These are phyloP conservation scores for Diaporthe amygdali DNA, from an alignment of 2,329 filamentous ascomycete species.

Conservation along the genomic window DNA sequence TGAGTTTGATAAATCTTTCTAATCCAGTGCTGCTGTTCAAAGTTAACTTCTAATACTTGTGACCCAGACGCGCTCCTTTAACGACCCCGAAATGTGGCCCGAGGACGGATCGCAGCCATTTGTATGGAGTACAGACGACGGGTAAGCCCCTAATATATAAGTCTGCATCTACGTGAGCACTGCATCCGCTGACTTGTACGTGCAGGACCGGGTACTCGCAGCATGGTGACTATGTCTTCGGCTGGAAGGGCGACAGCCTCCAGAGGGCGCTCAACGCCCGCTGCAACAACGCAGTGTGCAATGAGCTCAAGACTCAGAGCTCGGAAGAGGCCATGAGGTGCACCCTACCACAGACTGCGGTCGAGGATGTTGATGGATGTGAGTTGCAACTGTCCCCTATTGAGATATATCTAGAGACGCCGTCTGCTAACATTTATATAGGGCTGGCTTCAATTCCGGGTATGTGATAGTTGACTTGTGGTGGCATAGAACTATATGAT, in stretches of 20 bases:
- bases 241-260: conserved; percentile 40
- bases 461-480: not conserved
- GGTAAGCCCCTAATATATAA: not conserved
- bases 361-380: conserved; percentile 39
- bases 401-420: not conserved
- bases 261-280: conserved; percentile 31
- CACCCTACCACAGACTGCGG: conserved; percentile 33
- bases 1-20: no score
- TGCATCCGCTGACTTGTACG: conserved; percentile 27
- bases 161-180: conserved; percentile 29
- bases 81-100: conserved; percentile 28
- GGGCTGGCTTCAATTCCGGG: not conserved
- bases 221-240: conserved; percentile 46
- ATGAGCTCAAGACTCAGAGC: conserved; percentile 30
- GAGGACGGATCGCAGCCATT: conserved; percentile 38
- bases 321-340: conserved; percentile 39
- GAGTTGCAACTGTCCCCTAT: conserved; percentile 1
- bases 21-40: no score
- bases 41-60: no score
- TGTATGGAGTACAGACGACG: conserved; percentile 35
- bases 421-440: not conserved
- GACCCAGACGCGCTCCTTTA: conserved; percentile 30
- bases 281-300: conserved; percentile 27
- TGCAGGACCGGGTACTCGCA: conserved; percentile 40
- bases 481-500: not conserved